Conservation (phyloP, 768 basidiomycete species). For the Tulasnella sp. region DNA sequence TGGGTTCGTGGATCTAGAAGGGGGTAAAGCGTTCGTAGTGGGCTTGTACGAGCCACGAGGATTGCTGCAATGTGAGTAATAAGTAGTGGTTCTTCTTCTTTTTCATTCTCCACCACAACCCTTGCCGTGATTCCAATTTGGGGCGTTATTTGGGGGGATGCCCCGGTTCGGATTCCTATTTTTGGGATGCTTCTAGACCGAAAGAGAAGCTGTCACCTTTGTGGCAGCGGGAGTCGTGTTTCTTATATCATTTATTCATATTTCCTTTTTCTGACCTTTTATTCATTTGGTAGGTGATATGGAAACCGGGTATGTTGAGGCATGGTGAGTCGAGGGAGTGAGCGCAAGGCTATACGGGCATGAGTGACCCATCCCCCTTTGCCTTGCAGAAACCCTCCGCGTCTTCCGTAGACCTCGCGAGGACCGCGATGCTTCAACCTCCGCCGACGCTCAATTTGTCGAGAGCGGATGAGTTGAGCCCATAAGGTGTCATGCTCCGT, state of each 20-base stretch:
- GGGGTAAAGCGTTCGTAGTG: slow-evolving; percentile 25
- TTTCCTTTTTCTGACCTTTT: too few species aligned
- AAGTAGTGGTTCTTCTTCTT: not conserved
- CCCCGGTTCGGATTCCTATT: not conserved
- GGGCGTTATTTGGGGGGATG: not conserved
- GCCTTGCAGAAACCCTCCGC: slow-evolving; percentile 8
- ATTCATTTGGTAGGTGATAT: not conserved
- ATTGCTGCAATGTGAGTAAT: slow-evolving; percentile 28
- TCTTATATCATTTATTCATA: not conserved
- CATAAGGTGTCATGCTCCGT: not conserved
- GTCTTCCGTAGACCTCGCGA: not conserved
- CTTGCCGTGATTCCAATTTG: not conserved
- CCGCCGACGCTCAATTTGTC: not conserved
- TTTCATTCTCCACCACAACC: not conserved
- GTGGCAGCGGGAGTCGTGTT: not conserved
- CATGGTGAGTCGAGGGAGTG: slow-evolving; percentile 52
- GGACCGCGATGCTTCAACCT: not conserved
- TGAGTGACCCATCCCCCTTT: not conserved
- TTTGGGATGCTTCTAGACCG: not conserved
- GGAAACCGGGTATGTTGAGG: slow-evolving; percentile 48
- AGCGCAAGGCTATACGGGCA: not conserved
- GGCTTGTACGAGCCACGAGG: slow-evolving; percentile 30
- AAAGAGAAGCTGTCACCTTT: too few species aligned
- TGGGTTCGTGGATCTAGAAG: slow-evolving; percentile 15
- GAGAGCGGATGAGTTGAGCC: not conserved